These are phyloP conservation scores for Fusarium staphyleae DNA, from an alignment of 2,329 filamentous ascomycete genomes.

Conservation along the genomic window DNA sequence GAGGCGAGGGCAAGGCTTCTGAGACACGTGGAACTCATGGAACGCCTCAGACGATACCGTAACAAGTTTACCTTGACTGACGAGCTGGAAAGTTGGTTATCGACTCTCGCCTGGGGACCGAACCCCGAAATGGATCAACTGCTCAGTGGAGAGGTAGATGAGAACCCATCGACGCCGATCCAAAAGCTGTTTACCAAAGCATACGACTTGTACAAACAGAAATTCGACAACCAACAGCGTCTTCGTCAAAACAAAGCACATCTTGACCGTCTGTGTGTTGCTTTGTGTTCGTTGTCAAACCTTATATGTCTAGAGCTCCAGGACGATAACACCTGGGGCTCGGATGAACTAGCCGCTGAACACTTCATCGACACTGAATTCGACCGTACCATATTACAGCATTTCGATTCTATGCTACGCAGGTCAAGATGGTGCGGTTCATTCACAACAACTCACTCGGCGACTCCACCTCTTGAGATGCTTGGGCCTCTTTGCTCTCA, in stretches of 20 bases:
- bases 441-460: not conserved
- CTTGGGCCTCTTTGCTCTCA: conserved; percentile 4
- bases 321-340: not conserved
- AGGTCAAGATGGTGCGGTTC: conserved; percentile 4
- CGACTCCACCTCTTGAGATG: conserved; percentile 5
- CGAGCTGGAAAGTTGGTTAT: not conserved
- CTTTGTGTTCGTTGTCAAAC: not conserved
- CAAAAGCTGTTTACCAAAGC: not conserved
- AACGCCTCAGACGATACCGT: not conserved
- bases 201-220: conserved; percentile 1
- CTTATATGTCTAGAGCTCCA: not conserved
- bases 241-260: conserved; percentile 1
- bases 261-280: not conserved
- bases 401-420: not conserved
- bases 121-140: not conserved
- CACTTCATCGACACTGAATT: not conserved
- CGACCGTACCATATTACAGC: not conserved
- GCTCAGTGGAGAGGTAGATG: not conserved
- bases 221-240: not conserved
- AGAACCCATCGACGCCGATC: not conserved
- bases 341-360: not conserved
- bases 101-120: not conserved
- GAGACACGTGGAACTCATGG: not conserved
- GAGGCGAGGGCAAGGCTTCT: not conserved
- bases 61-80: not conserved